phyloP scores from a whole-genome alignment of 331 rosid species.

The Pyrus hybrid region DNA sequence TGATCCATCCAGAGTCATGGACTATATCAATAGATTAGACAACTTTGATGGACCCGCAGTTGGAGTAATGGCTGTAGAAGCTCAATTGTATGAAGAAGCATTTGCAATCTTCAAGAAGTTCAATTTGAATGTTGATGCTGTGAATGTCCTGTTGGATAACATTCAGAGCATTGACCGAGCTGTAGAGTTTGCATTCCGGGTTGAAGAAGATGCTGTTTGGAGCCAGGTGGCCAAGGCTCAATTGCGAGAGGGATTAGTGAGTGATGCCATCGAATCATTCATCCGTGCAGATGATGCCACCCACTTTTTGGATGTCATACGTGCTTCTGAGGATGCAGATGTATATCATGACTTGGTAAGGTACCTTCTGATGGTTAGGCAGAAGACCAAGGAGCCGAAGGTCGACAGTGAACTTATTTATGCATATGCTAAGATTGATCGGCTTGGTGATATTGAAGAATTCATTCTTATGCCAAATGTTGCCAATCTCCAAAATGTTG shows the following conservation, averaged over 20 bases:
- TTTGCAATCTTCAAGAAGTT: conserved; percentile 69
- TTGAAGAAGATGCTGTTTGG: conserved; percentile 88
- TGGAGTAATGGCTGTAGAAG: conserved; percentile 73
- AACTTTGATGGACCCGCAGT: conserved; percentile 83
- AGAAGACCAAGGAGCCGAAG: conserved; percentile 67
- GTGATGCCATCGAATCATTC: conserved; percentile 79
- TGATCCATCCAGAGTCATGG: conserved; percentile 82
- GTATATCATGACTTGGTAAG: conserved; percentile 63
- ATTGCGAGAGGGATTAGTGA: conserved; percentile 63
- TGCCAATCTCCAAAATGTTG: conserved; percentile 62
- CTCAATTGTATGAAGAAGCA: conserved; percentile 68
- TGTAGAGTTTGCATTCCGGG: conserved; percentile 79
- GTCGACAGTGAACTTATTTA: conserved; percentile 74
- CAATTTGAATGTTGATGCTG: conserved; percentile 74
- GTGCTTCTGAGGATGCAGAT: conserved; percentile 56
- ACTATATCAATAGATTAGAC: conserved; percentile 68
- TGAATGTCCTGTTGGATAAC: conserved; percentile 66
- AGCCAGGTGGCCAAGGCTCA: conserved; percentile 80
- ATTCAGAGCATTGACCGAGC: conserved; percentile 61
- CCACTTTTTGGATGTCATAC: conserved; percentile 64
- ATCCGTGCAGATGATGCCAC: conserved; percentile 67
- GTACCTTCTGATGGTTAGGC: conserved; percentile 73
- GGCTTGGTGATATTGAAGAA: conserved; percentile 66
- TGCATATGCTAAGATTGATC: conserved; percentile 77
- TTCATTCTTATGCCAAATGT: conserved; percentile 76